A percentile compares a stretch with the other conserved stretches of the same genome.
Conservation (phyloP, 345 rosid genomes). For the Geranium rotundifolium region DNA sequence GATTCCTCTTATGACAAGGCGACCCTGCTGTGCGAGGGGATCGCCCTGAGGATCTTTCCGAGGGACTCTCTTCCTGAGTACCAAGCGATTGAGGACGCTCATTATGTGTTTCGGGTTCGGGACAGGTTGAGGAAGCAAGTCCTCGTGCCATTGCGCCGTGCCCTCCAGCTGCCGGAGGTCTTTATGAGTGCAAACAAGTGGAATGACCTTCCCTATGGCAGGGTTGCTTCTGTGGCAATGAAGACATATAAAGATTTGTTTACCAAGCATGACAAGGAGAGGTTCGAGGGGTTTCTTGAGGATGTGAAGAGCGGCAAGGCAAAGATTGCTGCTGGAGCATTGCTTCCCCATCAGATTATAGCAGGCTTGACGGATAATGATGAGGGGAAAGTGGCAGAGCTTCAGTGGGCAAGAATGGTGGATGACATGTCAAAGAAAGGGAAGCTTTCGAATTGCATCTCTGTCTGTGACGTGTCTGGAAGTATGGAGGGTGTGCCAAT, state of each 20-base stretch:
- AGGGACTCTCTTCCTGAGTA: slow-evolving; percentile 34
- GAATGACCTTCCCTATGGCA: slow-evolving; percentile 35
- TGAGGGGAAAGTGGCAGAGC: slow-evolving; percentile 43
- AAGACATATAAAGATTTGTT: slow-evolving; percentile 43
- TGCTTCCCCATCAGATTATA: slow-evolving; percentile 60
- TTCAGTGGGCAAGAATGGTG: slow-evolving; percentile 55
- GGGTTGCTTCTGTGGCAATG: slow-evolving; percentile 61
- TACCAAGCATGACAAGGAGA: slow-evolving; percentile 27
- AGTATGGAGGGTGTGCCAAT: slow-evolving; percentile 38
- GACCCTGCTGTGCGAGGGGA: slow-evolving; percentile 44
- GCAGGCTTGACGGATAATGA: slow-evolving; percentile 18
- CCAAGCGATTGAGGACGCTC: slow-evolving; percentile 50
- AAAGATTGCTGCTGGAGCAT: slow-evolving; percentile 43
- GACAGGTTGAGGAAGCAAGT: slow-evolving; percentile 50
- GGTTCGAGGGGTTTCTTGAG: slow-evolving; percentile 32
- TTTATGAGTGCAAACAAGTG: slow-evolving; percentile 41
- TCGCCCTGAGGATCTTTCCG: slow-evolving; percentile 37
- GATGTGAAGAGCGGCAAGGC: slow-evolving; percentile 37
- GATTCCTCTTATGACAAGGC: slow-evolving; percentile 44
- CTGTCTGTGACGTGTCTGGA: slow-evolving; percentile 48
- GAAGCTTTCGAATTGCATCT: slow-evolving; percentile 39
- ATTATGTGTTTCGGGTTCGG: slow-evolving; percentile 45
- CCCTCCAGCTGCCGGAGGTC: slow-evolving; percentile 49
- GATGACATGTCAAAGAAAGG: slow-evolving; percentile 37
- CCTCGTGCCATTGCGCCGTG: slow-evolving; percentile 40